Base-by-base conservation (phyloP, 768 basidiomycete genomes). In the Agaricus blazei region DNA sequence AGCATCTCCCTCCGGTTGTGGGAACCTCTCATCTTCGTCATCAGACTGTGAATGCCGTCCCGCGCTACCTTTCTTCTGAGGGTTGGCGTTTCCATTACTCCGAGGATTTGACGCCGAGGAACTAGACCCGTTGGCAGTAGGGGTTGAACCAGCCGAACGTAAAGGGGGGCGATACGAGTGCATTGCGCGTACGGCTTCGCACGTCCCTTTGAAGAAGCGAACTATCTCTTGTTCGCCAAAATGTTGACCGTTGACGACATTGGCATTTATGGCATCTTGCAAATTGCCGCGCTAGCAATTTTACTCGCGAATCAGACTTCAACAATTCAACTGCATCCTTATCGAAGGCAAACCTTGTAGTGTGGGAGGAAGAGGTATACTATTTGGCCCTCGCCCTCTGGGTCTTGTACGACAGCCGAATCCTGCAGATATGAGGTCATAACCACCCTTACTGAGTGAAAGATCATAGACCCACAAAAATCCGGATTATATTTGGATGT, bases 401-500 rank as follows among this genome's bases (percentile, higher is more conserved):
- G 87, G 64, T 98, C 94, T 69, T 97, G 93, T 1, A 95, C 87
- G 3, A 96, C 92, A 1, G 94, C 92, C 12, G 94, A 95, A 65
- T 98, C 94, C 90, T 92, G 7, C 34, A 51, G 1, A 36, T 9
- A n/a, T 8, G 12, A 41, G 26, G 47, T 58, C 24, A 53, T 7
- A 36, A 34, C 5, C 34, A 11, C 24, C 23, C 14, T 36, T 24
- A 3, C 34, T 36, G 19, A 11, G 11, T 11, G 15, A 48, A 24
- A 9, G 23, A 6, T 14, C 7, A 23, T 34, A 19, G 5, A 72
- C 73, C 53, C 62, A 89, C 91, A 69, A 96, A 71, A 68, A 96
- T 93, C 37, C 89, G 89, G 67, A 99, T 99, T 64, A 98, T 98
- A 68, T 98, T 98, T 19, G 89, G 90, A 69, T 98, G 96, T 67